These are phyloP conservation scores for Neophaeococcomyces mojaviensis DNA, from an alignment of 2,329 filamentous ascomycete species.

Conservation along the genomic window DNA sequence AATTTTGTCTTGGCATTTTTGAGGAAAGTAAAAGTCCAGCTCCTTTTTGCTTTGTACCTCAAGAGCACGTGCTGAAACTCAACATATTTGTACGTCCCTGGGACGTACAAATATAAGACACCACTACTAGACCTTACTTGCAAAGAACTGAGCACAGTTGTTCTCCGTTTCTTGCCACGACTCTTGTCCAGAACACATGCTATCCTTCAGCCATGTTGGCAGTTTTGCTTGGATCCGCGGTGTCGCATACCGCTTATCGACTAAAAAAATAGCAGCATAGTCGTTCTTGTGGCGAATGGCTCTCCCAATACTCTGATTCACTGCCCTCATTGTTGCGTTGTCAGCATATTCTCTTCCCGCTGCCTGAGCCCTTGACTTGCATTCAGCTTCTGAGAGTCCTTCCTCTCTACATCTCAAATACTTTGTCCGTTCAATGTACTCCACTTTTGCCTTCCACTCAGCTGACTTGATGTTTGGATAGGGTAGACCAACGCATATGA, in stretches of 20 bases:
- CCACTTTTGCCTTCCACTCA: constrained; percentile 87
- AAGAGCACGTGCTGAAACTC: too few species aligned
- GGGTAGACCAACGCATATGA: constrained; percentile 84
- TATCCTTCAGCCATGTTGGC: constrained; percentile 78
- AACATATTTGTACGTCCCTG: too few species aligned
- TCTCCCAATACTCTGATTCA: constrained; percentile 92
- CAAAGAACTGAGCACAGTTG: constrained; percentile 50
- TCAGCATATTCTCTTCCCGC: constrained; percentile 76
- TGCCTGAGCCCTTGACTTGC: constrained; percentile 31
- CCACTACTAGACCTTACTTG: not conserved
- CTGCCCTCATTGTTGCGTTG: constrained; percentile 91
- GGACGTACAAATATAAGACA: too few species aligned
- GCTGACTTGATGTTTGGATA: constrained; percentile 85
- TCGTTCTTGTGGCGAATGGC: constrained; percentile 83
- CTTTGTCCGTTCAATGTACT: constrained; percentile 61
- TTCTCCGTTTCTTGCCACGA: constrained; percentile 54
- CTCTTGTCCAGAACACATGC: constrained; percentile 50
- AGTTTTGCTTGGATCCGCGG: constrained; percentile 69
- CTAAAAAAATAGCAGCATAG: constrained; percentile 81
- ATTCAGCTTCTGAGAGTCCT: constrained; percentile 11
- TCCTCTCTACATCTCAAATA: constrained; percentile 16
- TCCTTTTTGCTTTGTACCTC: too few species aligned
- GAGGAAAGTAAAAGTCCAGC: too few species aligned
- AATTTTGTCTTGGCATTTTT: constrained; percentile 4
- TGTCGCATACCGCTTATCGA: constrained; percentile 72